Evolutionary conservation across 345 rosid genomes (phyloP).

Genomic region (Passiflora organensis): DNA sequence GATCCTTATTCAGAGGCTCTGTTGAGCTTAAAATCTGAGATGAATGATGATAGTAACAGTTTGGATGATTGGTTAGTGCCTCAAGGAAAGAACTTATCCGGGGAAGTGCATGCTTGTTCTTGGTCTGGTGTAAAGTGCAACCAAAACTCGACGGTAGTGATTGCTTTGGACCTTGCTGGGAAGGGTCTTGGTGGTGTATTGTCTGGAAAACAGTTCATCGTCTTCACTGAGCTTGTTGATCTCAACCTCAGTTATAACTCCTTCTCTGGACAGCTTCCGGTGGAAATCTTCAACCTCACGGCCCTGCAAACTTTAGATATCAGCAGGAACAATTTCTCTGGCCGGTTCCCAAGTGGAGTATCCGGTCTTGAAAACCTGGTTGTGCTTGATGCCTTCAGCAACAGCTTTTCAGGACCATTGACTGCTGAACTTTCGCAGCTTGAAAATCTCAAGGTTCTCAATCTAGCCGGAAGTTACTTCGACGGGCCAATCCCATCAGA

Average conservation of each 20-base stretch:
- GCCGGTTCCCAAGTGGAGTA: constrained; percentile 50
- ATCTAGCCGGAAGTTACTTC: constrained; percentile 93
- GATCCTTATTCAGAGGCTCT: constrained; percentile 69
- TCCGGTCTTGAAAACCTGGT: constrained; percentile 43
- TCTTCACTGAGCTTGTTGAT: constrained; percentile 63
- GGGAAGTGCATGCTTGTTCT: constrained; percentile 48
- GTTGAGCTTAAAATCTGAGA: constrained; percentile 60
- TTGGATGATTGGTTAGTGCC: constrained; percentile 65
- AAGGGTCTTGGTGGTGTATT: constrained; percentile 58
- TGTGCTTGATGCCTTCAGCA: constrained; percentile 73
- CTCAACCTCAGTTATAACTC: constrained; percentile 81
- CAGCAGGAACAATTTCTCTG: constrained; percentile 82
- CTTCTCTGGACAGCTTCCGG: constrained; percentile 62
- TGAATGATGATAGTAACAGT: constrained; percentile 38
- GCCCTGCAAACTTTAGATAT: constrained; percentile 63
- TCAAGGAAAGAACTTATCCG: constrained; percentile 26
- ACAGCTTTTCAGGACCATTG: constrained; percentile 81
- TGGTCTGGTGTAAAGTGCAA: constrained; percentile 82
- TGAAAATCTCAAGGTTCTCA: constrained; percentile 56
- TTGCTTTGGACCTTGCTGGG: constrained; percentile 57
- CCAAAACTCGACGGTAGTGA: constrained; percentile 47
- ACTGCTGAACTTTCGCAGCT: constrained; percentile 51
- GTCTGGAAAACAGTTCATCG: constrained; percentile 41
- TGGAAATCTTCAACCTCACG: constrained; percentile 46
- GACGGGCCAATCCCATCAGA: constrained; percentile 67